Conservation (phyloP, 139 green algal genomes). For the Coelastrella sp. region DNA sequence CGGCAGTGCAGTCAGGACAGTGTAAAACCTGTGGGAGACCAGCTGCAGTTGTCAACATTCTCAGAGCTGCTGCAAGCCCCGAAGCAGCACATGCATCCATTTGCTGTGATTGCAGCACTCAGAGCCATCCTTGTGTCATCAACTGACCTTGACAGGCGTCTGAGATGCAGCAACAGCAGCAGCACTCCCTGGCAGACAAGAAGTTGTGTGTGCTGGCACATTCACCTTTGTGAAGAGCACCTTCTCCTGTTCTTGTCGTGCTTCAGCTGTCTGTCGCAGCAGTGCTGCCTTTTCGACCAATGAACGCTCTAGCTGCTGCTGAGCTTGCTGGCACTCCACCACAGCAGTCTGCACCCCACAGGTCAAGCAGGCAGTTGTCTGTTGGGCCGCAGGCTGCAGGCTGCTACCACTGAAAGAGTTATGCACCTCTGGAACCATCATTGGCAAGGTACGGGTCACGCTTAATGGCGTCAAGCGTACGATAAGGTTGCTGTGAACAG, state of each 20-base stretch:
- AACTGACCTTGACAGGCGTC: not conserved
- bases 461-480: too few relatives aligned
- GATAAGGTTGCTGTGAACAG: too few relatives aligned
- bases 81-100: not conserved
- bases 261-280: not conserved
- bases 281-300: not conserved
- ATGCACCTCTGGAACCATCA: too few relatives aligned
- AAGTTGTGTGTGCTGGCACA: not conserved
- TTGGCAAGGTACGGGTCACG: too few relatives aligned
- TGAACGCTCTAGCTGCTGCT: not conserved
- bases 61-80: not conserved
- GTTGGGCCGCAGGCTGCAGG: too few relatives aligned
- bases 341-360: slow-evolving; percentile 5
- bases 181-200: not conserved
- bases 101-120: not conserved
- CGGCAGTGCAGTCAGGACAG: not conserved
- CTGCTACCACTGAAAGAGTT: too few relatives aligned
- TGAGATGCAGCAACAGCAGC: not conserved
- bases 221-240: slow-evolving; percentile 22
- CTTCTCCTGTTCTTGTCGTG: not conserved
- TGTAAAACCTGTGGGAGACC: not conserved
- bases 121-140: not conserved
- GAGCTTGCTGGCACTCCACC: not conserved
- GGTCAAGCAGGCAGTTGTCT: too few relatives aligned
- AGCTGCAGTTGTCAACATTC: not conserved